Evolutionary conservation across 495 filamentous ascomycete species (phyloP).

Genomic region (Tetracladium setigerum): DNA sequence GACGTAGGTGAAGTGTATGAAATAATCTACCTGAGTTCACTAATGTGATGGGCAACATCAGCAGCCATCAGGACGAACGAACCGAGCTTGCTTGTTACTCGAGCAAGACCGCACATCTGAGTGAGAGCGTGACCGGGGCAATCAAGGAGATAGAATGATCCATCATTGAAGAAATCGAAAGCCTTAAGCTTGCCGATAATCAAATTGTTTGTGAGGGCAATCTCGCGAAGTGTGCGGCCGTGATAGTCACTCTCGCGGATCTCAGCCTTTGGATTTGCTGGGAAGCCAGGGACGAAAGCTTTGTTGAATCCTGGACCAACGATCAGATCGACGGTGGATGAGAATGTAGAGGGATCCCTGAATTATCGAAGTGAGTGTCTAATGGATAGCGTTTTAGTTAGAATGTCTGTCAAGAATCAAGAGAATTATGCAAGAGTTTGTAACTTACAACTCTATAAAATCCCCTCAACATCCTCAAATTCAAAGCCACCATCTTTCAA

Average conservation of each 20-base stretch:
- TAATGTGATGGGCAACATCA: slow-evolving; percentile 44
- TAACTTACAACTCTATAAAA: slow-evolving; percentile 35
- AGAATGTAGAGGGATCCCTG: slow-evolving; percentile 43
- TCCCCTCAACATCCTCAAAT: slow-evolving; percentile 29
- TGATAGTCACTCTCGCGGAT: slow-evolving; percentile 32
- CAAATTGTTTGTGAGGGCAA: slow-evolving; percentile 26
- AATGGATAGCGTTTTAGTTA: slow-evolving; percentile 32
- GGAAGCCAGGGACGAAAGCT: slow-evolving; percentile 35
- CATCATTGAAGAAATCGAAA: slow-evolving; percentile 50
- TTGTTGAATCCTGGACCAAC: slow-evolving; percentile 48
- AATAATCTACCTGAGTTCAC: slow-evolving; percentile 4
- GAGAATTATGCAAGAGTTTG: slow-evolving; percentile 4
- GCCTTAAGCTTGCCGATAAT: slow-evolving; percentile 39
- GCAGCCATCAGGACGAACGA: slow-evolving; percentile 47
- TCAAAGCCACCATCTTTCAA: slow-evolving; percentile 31
- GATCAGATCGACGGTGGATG: slow-evolving; percentile 37
- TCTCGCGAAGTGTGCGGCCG: slow-evolving; percentile 30
- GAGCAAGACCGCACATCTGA: slow-evolving; percentile 42
- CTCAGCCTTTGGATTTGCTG: slow-evolving; percentile 29
- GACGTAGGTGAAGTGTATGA: too few species aligned
- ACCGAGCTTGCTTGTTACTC: slow-evolving; percentile 28
- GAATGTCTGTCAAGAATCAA: background rate
- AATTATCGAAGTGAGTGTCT: slow-evolving; percentile 31
- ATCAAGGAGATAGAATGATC: slow-evolving; percentile 45
- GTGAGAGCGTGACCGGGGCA: slow-evolving; percentile 43